A percentile compares a stretch with the other conserved stretches of the same genome.
Conservation (phyloP, 768 basidiomycete species). For the Hortiboletus flavorubellus region DNA sequence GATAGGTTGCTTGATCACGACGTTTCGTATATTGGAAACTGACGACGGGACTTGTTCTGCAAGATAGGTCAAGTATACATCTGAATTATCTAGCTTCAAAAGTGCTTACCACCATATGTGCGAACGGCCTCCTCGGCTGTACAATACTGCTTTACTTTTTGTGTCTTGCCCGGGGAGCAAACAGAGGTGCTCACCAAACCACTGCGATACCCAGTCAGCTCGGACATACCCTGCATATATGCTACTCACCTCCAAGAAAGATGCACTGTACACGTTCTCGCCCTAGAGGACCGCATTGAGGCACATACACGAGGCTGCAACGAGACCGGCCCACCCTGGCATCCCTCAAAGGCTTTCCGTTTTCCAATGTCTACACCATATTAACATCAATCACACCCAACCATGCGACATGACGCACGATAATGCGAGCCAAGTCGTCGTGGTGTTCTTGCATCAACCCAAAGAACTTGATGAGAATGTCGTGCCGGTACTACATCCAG, state of each 20-base stretch:
- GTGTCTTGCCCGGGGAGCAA: background rate
- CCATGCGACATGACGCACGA: slow-evolving; percentile 47
- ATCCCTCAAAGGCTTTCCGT: slow-evolving; percentile 87
- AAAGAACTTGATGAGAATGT: slow-evolving; percentile 77
- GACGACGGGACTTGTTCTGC: slow-evolving; percentile 82
- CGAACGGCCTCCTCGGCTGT: slow-evolving; percentile 90
- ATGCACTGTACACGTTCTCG: slow-evolving; percentile 82
- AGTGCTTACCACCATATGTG: slow-evolving; percentile 73
- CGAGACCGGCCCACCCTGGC: slow-evolving; percentile 52
- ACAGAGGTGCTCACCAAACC: slow-evolving; percentile 59
- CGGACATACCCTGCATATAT: background rate
- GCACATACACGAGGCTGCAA: background rate
- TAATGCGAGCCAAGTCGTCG: slow-evolving; percentile 84
- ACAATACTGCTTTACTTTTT: slow-evolving; percentile 5
- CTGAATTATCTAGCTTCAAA: background rate
- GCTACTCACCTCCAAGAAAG: slow-evolving; percentile 69
- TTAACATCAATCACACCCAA: slow-evolving; percentile 6
- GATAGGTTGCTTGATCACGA: slow-evolving; percentile 92
- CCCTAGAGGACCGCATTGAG: slow-evolving; percentile 40
- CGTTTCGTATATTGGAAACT: slow-evolving; percentile 65
- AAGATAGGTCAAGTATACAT: background rate
- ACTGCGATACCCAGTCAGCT: slow-evolving; percentile 42
- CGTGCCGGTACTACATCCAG: slow-evolving; percentile 63
- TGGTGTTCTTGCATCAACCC: slow-evolving; percentile 76
- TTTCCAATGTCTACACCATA: slow-evolving; percentile 75